A percentile compares a stretch with the other conserved stretches of the same genome.
These are phyloP conservation scores for Calonectria hongkongensis DNA, from an alignment of 2,329 filamentous ascomycete genomes.

Conservation along the genomic window DNA sequence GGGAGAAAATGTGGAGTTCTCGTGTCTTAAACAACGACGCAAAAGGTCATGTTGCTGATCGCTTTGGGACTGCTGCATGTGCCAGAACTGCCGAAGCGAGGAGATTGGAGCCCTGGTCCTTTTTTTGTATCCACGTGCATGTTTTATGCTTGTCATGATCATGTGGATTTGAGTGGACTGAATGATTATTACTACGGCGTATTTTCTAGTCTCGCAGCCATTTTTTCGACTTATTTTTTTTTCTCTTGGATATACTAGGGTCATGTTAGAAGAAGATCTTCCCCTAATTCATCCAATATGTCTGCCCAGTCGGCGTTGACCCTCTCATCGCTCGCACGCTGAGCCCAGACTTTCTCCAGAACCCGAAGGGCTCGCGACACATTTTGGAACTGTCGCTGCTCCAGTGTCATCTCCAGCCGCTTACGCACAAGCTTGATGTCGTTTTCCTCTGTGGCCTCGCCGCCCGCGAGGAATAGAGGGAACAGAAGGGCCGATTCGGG, in stretches of 20 bases:
- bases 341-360: slow-evolving; percentile 14
- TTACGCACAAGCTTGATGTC: slow-evolving; percentile 7
- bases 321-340: not conserved
- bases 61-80: too few relatives aligned
- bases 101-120: too few relatives aligned
- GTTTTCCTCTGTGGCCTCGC: not conserved
- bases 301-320: slow-evolving; percentile 21
- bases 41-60: not conserved
- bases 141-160: too few relatives aligned
- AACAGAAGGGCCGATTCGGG: slow-evolving; percentile 29
- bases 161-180: too few relatives aligned
- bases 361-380: slow-evolving; percentile 22
- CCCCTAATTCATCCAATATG: slow-evolving; percentile 24
- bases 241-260: not conserved
- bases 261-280: slow-evolving; percentile 31
- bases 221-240: not conserved
- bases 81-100: too few relatives aligned
- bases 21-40: not conserved
- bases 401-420: slow-evolving; percentile 4
- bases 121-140: too few relatives aligned
- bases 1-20: not conserved
- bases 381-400: slow-evolving; percentile 29
- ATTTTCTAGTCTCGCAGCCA: not conserved
- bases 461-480: slow-evolving; percentile 31
- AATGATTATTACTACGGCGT: not conserved